phyloP scores from a whole-genome alignment of 306 rosid species.

The Oemleria cerasiformis region DNA sequence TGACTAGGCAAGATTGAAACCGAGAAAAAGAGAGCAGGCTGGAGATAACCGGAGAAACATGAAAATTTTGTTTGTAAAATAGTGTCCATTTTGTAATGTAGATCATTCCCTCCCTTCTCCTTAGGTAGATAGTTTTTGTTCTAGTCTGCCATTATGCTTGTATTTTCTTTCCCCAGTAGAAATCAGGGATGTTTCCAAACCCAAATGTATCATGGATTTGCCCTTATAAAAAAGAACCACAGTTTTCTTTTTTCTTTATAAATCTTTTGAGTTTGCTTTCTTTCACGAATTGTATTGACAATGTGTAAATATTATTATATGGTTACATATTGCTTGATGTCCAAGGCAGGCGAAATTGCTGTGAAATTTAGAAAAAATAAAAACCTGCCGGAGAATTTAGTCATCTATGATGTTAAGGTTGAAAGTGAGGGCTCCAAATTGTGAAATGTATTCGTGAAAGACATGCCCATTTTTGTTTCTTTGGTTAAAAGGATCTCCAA shows the following conservation, averaged over 20 bases:
- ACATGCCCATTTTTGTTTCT: background rate
- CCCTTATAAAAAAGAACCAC: background rate
- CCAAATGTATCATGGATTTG: conserved; percentile 18
- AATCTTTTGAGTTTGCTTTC: background rate
- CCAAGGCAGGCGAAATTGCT: background rate
- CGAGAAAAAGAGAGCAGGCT: conserved; percentile 17
- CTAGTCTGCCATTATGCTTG: background rate
- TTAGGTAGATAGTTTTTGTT: conserved; percentile 4
- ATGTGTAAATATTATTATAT: background rate
- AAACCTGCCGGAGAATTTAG: background rate
- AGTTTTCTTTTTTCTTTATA: background rate
- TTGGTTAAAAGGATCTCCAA: background rate
- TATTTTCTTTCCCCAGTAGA: background rate
- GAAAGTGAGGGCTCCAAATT: background rate
- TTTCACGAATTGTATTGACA: background rate
- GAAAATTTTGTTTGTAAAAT: conserved; percentile 41
- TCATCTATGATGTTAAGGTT: background rate
- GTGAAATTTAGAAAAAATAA: too few species aligned
- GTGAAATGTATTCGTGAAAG: background rate
- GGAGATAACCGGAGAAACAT: background rate
- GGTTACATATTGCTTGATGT: background rate
- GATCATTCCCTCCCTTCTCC: conserved; percentile 19
- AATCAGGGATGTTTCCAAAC: background rate
- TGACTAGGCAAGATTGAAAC: conserved; percentile 28
- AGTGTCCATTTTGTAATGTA: conserved; percentile 40